Evolutionary conservation across 208 protist genomes (phyloP).

Genomic region (Herpetomonas samuelpessoai): DNA sequence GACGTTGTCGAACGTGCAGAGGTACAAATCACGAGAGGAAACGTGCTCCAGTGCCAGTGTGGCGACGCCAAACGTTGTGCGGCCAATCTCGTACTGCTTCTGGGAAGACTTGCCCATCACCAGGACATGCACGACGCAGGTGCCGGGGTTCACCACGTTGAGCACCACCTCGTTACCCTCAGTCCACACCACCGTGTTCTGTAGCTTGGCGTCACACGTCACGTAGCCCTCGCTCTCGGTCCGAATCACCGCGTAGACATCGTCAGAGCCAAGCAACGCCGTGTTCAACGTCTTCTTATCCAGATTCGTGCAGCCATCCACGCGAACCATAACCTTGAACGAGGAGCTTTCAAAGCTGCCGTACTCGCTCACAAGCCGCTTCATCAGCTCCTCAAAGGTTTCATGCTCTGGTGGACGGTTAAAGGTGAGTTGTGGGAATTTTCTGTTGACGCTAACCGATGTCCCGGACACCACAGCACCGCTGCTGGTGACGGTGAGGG

Average conservation of each 20-base stretch:
- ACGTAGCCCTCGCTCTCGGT: conserved; percentile 54
- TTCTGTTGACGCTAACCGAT: neutral
- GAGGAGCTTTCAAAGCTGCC: conserved; percentile 29
- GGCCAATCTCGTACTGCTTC: conserved; percentile 63
- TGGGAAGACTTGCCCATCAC: conserved; percentile 36
- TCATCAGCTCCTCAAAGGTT: conserved; percentile 62
- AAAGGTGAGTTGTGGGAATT: conserved; percentile 20
- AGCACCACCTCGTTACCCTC: conserved; percentile 27
- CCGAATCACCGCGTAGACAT: conserved; percentile 59
- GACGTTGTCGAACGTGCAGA: conserved; percentile 36
- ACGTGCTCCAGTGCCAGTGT: conserved; percentile 39
- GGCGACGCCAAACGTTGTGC: conserved; percentile 39
- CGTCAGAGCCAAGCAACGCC: conserved; percentile 48
- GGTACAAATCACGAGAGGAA: conserved; percentile 65
- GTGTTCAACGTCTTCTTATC: conserved; percentile 40
- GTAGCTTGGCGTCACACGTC: conserved; percentile 25
- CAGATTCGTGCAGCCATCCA: conserved; percentile 71
- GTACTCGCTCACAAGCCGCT: conserved; percentile 49
- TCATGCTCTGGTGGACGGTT: conserved; percentile 24
- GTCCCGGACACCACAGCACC: neutral
- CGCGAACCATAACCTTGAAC: conserved; percentile 32
- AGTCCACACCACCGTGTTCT: conserved; percentile 53
- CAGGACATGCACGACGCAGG: conserved; percentile 54
- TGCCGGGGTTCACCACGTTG: conserved; percentile 53
- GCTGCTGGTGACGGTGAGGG: neutral